Evolutionary conservation across 768 basidiomycete genomes (phyloP).

Genomic region (Psilocybe cyanescens): DNA sequence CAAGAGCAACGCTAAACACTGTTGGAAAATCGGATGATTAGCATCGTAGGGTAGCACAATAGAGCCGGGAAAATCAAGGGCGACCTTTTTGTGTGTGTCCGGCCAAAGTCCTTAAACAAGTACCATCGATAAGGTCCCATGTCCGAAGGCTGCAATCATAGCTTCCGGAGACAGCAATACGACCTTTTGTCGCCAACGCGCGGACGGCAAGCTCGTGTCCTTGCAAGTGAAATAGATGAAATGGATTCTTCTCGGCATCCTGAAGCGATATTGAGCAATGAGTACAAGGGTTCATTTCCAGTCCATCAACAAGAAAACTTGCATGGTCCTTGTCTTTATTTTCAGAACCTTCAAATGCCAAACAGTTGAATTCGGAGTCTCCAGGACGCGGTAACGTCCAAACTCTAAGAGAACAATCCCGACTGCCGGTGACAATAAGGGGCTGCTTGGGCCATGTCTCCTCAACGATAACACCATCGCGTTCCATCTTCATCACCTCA

Average conservation of each 20-base stretch:
- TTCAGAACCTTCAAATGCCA: conserved; percentile 46
- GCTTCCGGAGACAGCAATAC: conserved; percentile 91
- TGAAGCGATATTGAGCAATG: no score
- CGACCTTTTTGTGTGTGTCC: conserved; percentile 93
- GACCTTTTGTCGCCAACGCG: conserved; percentile 88
- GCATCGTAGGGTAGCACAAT: neutral
- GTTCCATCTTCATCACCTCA: conserved; percentile 77
- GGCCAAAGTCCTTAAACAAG: conserved; percentile 76
- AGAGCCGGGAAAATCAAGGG: conserved; percentile 12
- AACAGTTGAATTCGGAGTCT: conserved; percentile 74
- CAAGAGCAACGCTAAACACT: conserved; percentile 97
- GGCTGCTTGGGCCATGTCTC: conserved; percentile 75
- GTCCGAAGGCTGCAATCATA: conserved; percentile 95
- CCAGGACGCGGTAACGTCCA: conserved; percentile 60
- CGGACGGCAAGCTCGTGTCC: conserved; percentile 94
- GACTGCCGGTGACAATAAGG: conserved; percentile 74
- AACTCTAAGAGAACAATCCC: conserved; percentile 70
- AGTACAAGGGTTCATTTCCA: neutral
- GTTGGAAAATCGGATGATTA: neutral
- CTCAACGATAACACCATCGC: conserved; percentile 62
- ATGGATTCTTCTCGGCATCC: conserved; percentile 66
- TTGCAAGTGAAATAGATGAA: conserved; percentile 80
- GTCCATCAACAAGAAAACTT: conserved; percentile 35
- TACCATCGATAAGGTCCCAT: conserved; percentile 90
- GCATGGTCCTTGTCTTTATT: conserved; percentile 61